Conservation (phyloP, 2,329 filamentous ascomycete species). For the Cladosporium sp. region DNA sequence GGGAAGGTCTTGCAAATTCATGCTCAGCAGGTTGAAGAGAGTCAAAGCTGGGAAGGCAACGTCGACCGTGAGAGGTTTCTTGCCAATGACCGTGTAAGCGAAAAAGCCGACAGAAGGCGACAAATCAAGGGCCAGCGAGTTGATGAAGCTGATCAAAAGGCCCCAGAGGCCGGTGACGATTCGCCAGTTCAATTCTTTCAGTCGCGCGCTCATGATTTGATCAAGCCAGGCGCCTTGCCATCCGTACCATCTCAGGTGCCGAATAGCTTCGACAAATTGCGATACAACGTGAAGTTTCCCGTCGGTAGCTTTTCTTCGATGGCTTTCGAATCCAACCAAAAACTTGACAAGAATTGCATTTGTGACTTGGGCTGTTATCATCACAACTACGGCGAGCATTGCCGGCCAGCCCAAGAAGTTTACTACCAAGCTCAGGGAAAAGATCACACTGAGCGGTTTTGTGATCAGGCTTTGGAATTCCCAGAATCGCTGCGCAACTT, state of each 20-base stretch:
- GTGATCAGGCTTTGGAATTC: constrained; percentile 73
- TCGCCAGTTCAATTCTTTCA: constrained; percentile 61
- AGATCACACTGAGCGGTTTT: constrained; percentile 69
- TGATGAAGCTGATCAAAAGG: constrained; percentile 61
- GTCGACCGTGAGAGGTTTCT: constrained; percentile 66
- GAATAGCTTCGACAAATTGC: constrained; percentile 81
- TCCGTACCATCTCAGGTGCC: constrained; percentile 75
- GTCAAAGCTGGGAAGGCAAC: constrained; percentile 83
- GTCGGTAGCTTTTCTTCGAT: constrained; percentile 70
- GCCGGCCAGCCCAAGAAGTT: constrained; percentile 75
- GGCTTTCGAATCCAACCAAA: constrained; percentile 64
- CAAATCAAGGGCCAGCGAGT: constrained; percentile 64
- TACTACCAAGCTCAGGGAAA: constrained; percentile 71
- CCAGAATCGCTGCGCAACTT: constrained; percentile 78
- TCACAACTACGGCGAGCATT: constrained; percentile 62
- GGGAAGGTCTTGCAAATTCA: constrained; percentile 68
- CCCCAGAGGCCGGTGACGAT: constrained; percentile 60
- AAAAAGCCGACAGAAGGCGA: constrained; percentile 80
- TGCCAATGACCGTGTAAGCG: constrained; percentile 69
- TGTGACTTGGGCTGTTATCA: constrained; percentile 57
- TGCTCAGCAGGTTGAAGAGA: constrained; percentile 71
- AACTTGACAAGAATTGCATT: constrained; percentile 64
- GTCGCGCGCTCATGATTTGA: constrained; percentile 62
- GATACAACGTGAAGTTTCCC: constrained; percentile 72
- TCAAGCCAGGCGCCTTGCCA: constrained; percentile 74